These are phyloP conservation scores for Biscutella laevigata DNA, from an alignment of 441 rosid species.

Conservation along the genomic window DNA sequence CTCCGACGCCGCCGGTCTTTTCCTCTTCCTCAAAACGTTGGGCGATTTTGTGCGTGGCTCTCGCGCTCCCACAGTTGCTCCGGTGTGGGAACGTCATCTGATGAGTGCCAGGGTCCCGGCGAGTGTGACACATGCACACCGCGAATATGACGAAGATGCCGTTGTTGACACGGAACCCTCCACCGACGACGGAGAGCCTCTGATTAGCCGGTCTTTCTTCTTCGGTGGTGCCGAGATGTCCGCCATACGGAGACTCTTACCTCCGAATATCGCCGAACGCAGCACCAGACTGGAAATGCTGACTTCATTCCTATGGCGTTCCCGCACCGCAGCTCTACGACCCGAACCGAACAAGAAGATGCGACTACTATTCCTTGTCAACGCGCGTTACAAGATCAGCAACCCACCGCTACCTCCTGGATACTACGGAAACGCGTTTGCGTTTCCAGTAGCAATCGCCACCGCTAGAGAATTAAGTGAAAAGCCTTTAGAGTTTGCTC, in stretches of 20 bases:
- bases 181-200: neutral
- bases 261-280: neutral
- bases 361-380: slow-evolving; percentile 20
- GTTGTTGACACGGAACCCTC: neutral
- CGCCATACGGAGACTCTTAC: slow-evolving; percentile 23
- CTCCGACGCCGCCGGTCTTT: slow-evolving; percentile 13
- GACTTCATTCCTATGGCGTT: slow-evolving; percentile 37
- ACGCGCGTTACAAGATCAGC: slow-evolving; percentile 19
- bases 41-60: slow-evolving; percentile 14
- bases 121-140: slow-evolving; percentile 23
- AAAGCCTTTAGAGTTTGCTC: slow-evolving; percentile 27
- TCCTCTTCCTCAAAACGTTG: slow-evolving; percentile 19
- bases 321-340: slow-evolving; percentile 30
- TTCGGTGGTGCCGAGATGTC: slow-evolving; percentile 23
- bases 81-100: slow-evolving; percentile 32
- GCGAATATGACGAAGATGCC: slow-evolving; percentile 22
- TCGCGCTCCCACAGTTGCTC: neutral
- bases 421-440: slow-evolving; percentile 33
- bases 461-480: slow-evolving; percentile 12
- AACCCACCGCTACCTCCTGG: slow-evolving; percentile 27
- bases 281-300: slow-evolving; percentile 29
- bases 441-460: slow-evolving; percentile 25
- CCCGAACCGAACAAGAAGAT: slow-evolving; percentile 27
- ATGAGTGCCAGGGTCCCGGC: slow-evolving; percentile 21
- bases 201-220: slow-evolving; percentile 25